Conservation (phyloP, 129 eudicot genomes). For the Mikania micrantha region DNA sequence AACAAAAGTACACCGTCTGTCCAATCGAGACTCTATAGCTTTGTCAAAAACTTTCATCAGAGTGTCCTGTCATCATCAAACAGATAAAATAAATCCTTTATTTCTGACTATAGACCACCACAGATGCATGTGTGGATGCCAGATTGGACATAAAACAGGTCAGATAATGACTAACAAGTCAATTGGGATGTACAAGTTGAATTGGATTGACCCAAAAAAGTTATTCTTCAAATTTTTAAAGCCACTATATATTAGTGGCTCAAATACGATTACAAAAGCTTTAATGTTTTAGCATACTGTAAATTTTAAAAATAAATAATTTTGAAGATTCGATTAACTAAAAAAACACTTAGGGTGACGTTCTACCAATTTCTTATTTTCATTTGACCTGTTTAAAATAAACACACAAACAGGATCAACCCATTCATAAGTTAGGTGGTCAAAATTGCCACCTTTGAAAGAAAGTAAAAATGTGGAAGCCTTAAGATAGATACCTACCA, state of each 20-base stretch:
- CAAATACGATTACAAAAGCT: not conserved
- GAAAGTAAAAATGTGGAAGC: not conserved
- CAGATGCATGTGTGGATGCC: too few relatives aligned
- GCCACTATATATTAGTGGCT: not conserved
- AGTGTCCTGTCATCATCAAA: constrained; percentile 44
- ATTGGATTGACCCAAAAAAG: not conserved
- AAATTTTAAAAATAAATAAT: too few relatives aligned
- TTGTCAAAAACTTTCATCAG: constrained; percentile 94
- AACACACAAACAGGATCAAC: too few relatives aligned
- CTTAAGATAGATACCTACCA: constrained; percentile 67
- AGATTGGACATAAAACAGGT: too few relatives aligned
- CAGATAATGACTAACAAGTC: too few relatives aligned
- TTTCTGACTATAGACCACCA: too few relatives aligned
- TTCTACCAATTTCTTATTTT: not conserved
- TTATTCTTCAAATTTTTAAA: not conserved
- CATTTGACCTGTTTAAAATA: not conserved
- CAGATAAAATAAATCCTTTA: too few relatives aligned
- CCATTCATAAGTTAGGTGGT: not conserved
- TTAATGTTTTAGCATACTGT: too few relatives aligned
- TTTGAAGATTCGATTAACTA: not conserved
- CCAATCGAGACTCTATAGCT: constrained; percentile 88
- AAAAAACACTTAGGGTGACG: too few relatives aligned
- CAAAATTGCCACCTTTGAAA: not conserved
- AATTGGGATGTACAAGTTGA: not conserved
- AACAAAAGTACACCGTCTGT: constrained; percentile 87